Percentiles rank a stretch among this genome's conserved stretches.
These are phyloP conservation scores for Skeletonema marinoi DNA, from an alignment of 108 stramenopile species.

Conservation along the genomic window DNA sequence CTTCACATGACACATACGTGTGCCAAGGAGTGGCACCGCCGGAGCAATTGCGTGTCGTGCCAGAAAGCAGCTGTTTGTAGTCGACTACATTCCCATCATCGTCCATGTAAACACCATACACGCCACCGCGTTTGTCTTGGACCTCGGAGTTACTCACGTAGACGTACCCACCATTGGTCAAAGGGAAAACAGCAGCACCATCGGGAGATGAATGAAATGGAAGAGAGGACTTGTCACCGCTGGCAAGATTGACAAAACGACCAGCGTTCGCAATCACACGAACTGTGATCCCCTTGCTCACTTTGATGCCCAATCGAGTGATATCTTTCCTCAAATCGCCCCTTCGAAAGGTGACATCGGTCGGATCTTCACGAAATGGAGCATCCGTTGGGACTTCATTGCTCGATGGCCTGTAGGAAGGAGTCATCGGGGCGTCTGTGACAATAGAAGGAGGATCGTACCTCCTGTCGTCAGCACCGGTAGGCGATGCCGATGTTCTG, in stretches of 20 bases:
- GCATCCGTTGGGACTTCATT: not conserved
- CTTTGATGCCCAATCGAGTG: slow-evolving; percentile 3
- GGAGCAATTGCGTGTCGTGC: slow-evolving; percentile 38
- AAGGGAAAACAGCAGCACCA: slow-evolving; percentile 26
- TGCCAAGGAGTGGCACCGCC: slow-evolving; percentile 59
- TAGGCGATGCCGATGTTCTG: not conserved
- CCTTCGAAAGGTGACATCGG: slow-evolving; percentile 1
- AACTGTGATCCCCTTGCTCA: slow-evolving; percentile 7
- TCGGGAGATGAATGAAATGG: slow-evolving; percentile 40
- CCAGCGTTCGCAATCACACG: not conserved
- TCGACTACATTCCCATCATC: slow-evolving; percentile 16
- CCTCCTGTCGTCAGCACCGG: not conserved
- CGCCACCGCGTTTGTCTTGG: slow-evolving; percentile 7
- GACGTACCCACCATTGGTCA: slow-evolving; percentile 19
- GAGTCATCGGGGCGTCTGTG: not conserved
- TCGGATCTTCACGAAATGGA: not conserved
- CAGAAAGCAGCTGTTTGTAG: slow-evolving; percentile 27
- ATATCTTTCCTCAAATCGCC: slow-evolving; percentile 5
- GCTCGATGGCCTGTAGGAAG: not conserved
- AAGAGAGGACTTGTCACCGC: not conserved
- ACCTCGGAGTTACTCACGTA: slow-evolving; percentile 36
- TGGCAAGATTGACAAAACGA: not conserved
- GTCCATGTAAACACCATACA: slow-evolving; percentile 39
- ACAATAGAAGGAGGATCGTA: not conserved
- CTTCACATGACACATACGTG: slow-evolving; percentile 71